phyloP scores from a whole-genome alignment of 345 rosid genomes.

The Arabidopsis arenosa region DNA sequence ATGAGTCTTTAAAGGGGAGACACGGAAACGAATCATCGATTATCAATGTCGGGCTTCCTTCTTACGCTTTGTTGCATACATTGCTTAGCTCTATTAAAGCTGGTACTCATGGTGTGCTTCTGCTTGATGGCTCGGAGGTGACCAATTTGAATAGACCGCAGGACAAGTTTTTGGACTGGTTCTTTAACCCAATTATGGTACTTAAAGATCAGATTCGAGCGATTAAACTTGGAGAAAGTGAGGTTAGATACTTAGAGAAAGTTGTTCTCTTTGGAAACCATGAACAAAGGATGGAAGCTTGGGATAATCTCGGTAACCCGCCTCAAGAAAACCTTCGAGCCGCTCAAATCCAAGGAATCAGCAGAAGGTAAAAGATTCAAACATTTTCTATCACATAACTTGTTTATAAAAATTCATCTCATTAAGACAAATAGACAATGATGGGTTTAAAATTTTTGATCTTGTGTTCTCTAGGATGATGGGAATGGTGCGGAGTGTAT shows the following conservation, averaged over 20 bases:
- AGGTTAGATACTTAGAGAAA: slow-evolving; percentile 68
- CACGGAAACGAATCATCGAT: slow-evolving; percentile 52
- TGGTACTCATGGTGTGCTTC: slow-evolving; percentile 61
- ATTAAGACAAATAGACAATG: not conserved
- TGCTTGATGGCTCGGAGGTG: slow-evolving; percentile 68
- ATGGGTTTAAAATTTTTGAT: not conserved
- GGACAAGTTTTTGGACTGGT: slow-evolving; percentile 76
- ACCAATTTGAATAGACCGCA: slow-evolving; percentile 72
- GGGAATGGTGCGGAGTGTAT: slow-evolving; percentile 64
- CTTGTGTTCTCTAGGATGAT: slow-evolving; percentile 57
- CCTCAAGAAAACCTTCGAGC: slow-evolving; percentile 68
- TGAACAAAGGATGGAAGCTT: slow-evolving; percentile 57
- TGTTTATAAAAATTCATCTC: not conserved
- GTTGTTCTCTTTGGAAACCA: slow-evolving; percentile 64
- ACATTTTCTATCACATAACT: not conserved
- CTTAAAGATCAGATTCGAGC: slow-evolving; percentile 73
- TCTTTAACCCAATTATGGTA: slow-evolving; percentile 73
- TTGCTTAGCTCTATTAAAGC: slow-evolving; percentile 67
- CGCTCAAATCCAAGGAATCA: slow-evolving; percentile 80
- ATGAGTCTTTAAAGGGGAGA: slow-evolving; percentile 63
- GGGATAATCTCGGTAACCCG: slow-evolving; percentile 54
- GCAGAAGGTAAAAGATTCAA: slow-evolving; percentile 67
- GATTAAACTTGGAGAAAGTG: slow-evolving; percentile 60
- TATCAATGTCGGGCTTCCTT: slow-evolving; percentile 67
- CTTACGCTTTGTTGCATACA: slow-evolving; percentile 60